Evolutionary conservation across 2,329 filamentous ascomycete species (phyloP).

Genomic region (Periglandula ipomoeae): DNA sequence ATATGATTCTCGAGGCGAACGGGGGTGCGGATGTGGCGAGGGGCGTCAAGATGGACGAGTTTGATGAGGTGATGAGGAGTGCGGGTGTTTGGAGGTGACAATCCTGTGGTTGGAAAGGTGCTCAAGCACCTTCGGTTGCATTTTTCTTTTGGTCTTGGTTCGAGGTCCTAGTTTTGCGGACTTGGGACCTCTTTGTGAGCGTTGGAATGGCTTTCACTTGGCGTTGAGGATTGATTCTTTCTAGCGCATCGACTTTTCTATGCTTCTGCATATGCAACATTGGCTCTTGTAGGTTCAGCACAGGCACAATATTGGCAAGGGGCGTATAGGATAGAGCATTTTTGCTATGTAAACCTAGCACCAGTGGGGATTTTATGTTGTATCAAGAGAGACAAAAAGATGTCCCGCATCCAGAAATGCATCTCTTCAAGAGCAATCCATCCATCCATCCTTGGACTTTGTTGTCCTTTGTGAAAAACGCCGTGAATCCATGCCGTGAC

Average conservation of each 20-base stretch:
- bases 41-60: conserved; percentile 71
- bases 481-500: neutral
- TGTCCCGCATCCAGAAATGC: neutral
- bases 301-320: neutral
- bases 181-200: too few relatives aligned
- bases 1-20: conserved; percentile 95
- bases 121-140: neutral
- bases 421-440: neutral
- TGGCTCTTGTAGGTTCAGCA: neutral
- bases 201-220: neutral
- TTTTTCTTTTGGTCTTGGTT: conserved; percentile 3
- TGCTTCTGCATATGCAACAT: neutral
- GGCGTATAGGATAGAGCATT: neutral
- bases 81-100: conserved; percentile 77
- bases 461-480: neutral
- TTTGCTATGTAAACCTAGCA: neutral
- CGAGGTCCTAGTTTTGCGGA: too few relatives aligned
- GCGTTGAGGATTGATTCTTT: neutral
- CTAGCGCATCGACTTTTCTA: neutral
- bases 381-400: too few relatives aligned
- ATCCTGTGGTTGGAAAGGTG: too few relatives aligned
- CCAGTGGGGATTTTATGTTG: neutral
- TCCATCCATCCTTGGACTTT: too few relatives aligned
- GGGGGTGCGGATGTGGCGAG: conserved; percentile 61
- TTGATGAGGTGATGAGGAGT: conserved; percentile 75